These are phyloP conservation scores for Pholiota adiposa DNA, from an alignment of 1,284 basidiomycete species.

Conservation along the genomic window DNA sequence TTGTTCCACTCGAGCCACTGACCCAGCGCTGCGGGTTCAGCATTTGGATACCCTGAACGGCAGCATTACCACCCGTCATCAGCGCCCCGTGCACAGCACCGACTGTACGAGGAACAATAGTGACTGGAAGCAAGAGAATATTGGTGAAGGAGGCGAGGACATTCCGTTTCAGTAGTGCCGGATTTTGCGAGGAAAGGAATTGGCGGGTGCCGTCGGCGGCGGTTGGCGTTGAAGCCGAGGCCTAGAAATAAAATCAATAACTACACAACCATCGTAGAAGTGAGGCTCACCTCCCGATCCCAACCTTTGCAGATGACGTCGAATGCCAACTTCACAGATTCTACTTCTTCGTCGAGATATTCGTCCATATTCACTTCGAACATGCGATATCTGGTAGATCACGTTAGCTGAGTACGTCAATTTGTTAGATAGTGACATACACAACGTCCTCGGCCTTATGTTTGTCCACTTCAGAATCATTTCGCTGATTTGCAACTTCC, in stretches of 20 bases:
- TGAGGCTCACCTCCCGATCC: constrained; percentile 64
- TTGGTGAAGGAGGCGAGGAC: constrained; percentile 92
- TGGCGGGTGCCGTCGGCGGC: constrained; percentile 42
- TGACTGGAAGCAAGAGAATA: constrained; percentile 90
- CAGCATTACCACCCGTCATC: constrained; percentile 71
- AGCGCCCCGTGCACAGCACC: constrained; percentile 81
- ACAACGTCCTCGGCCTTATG: constrained; percentile 80
- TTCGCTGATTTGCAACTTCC: constrained; percentile 47
- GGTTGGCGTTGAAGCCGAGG: constrained; percentile 38
- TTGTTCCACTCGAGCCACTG: constrained; percentile 30
- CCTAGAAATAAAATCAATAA: constrained; percentile 9
- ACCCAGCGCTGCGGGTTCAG: constrained; percentile 86
- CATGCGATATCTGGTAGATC: constrained; percentile 74
- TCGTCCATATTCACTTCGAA: constrained; percentile 97
- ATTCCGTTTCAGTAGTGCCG: constrained; percentile 90
- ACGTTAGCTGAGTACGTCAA: constrained; percentile 9
- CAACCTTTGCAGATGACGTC: constrained; percentile 80
- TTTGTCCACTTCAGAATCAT: constrained; percentile 38
- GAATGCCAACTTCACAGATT: constrained; percentile 77
- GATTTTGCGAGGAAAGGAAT: constrained; percentile 87
- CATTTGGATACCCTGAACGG: constrained; percentile 86
- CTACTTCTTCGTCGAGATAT: constrained; percentile 93
- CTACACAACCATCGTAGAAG: background rate
- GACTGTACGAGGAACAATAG: constrained; percentile 90
- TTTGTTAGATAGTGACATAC: constrained; percentile 45